Percentiles rank a stretch among this genome's conserved stretches.
These are phyloP conservation scores for Carex pumila DNA, from an alignment of 176 grass and related monocot genomes.

Conservation along the genomic window DNA sequence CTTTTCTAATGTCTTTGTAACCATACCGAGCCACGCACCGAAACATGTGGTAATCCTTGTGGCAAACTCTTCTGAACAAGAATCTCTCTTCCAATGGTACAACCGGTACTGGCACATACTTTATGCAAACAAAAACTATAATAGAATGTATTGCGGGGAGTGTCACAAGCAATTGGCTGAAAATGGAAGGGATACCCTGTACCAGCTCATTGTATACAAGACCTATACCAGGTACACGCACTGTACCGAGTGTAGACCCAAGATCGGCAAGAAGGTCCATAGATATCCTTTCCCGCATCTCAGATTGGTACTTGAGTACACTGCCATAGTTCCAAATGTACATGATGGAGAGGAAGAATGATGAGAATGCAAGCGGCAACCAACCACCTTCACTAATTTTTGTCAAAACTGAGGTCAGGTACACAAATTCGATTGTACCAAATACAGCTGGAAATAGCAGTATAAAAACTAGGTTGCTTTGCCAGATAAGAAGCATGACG, in stretches of 20 bases:
- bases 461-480: constrained; percentile 71
- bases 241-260: constrained; percentile 73
- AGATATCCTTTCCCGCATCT: constrained; percentile 94
- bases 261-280: constrained; percentile 69
- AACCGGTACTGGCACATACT: constrained; percentile 69
- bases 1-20: constrained; percentile 91
- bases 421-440: constrained; percentile 63
- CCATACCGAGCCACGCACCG: constrained; percentile 87
- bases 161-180: constrained; percentile 68
- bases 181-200: constrained; percentile 87
- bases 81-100: constrained; percentile 86
- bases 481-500: constrained; percentile 98
- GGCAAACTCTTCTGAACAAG: constrained; percentile 77
- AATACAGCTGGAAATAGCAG: constrained; percentile 73
- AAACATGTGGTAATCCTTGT: constrained; percentile 90
- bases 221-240: constrained; percentile 86
- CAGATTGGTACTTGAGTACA: constrained; percentile 89
- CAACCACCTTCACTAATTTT: constrained; percentile 92
- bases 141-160: constrained; percentile 89
- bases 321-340: constrained; percentile 98
- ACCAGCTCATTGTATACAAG: constrained; percentile 97
- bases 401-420: constrained; percentile 74
- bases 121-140: constrained; percentile 92
- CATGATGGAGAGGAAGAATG: constrained; percentile 82
- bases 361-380: constrained; percentile 77